Evolutionary conservation across 2,329 filamentous ascomycete genomes (phyloP), one percentile per base, ranked within the genome.

Genomic region (Aspergillus carbonarius): DNA sequence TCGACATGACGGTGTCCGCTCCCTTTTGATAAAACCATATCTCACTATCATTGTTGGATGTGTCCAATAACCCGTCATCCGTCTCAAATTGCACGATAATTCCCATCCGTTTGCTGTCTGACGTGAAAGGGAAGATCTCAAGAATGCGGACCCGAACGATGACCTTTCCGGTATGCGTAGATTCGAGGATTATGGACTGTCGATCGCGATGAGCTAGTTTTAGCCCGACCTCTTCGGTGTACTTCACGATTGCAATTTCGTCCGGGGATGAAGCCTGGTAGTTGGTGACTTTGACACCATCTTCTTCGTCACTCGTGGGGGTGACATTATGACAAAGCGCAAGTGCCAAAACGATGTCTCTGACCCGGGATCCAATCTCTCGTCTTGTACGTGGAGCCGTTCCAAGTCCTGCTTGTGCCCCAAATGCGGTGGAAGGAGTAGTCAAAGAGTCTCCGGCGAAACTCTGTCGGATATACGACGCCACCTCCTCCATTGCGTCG

Each of bases 11-110:
- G 0, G 95, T 98, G 73, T 99, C 96, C 2, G 95, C 96, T 61
- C 95, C 95, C 76, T 99, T 99, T 70, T 99, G 93, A 71, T 93
- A 98, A 78, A 99, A 99, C 90, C 93, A 97, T 30, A 98, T 93
- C 70, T 98, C 93, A 13, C 90, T 87, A 48, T 82, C 81, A 10
- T 82, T 80, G 10, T 85, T 76, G 39, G 78, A 76, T 0, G 79
- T 76, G 6, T 82, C 79, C 2, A 82, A 72, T 0, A 77, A 68
- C 1, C 83, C 78, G 1, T 81, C 80, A 32, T 81, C 80, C 13
- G 88, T 84, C 27, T 88, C 82, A 69, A 98, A 97, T 66, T 93
- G 89, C 18, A 97, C 91, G 60, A 99, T 88, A 59, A 99, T 93
- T 9, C 96, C 95, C 95, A 99, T 99, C 54, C 95, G 87, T 77